Percentiles rank a stretch among this genome's conserved stretches.
phyloP scores from a whole-genome alignment of 2,329 filamentous ascomycete genomes.

The Lachnellula arida region DNA sequence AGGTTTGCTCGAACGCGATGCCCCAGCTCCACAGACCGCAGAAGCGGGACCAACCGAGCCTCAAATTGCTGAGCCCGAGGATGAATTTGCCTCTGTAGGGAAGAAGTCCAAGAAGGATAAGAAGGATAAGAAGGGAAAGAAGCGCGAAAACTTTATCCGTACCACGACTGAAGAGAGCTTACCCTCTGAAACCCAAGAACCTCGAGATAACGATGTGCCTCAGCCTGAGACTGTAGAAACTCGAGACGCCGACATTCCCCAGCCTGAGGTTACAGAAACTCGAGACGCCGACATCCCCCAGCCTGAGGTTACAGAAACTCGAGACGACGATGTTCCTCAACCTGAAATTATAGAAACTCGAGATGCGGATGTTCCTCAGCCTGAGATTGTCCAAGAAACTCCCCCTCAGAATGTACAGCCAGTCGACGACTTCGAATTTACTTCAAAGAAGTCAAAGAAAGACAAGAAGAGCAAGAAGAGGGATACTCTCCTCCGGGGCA shows the following conservation, averaged over 20 bases:
- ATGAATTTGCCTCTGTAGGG: conserved; percentile 14
- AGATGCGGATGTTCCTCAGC: not conserved
- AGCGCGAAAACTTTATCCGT: not conserved
- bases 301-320: not conserved
- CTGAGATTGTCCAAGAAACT: not conserved
- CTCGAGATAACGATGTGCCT: not conserved
- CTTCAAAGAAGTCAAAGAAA: conserved; percentile 37
- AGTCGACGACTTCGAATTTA: conserved; percentile 2
- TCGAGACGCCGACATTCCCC: not conserved
- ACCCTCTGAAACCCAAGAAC: not conserved
- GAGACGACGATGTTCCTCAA: not conserved
- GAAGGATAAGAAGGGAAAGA: conserved; percentile 23
- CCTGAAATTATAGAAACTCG: not conserved
- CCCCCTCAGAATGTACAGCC: not conserved
- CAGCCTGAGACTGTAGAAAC: too few species aligned
- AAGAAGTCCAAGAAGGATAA: conserved; percentile 23
- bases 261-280: not conserved
- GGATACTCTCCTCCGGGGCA: not conserved
- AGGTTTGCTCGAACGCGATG: not conserved
- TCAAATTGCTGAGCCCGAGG: conserved; percentile 9
- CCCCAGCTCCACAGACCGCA: not conserved
- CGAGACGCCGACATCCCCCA: not conserved
- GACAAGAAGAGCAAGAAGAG: conserved; percentile 34
- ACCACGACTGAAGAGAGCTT: not conserved
- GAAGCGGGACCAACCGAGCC: conserved; percentile 3